phyloP scores from a whole-genome alignment of 75 land plant genomes.

The Picea sitchensis region DNA sequence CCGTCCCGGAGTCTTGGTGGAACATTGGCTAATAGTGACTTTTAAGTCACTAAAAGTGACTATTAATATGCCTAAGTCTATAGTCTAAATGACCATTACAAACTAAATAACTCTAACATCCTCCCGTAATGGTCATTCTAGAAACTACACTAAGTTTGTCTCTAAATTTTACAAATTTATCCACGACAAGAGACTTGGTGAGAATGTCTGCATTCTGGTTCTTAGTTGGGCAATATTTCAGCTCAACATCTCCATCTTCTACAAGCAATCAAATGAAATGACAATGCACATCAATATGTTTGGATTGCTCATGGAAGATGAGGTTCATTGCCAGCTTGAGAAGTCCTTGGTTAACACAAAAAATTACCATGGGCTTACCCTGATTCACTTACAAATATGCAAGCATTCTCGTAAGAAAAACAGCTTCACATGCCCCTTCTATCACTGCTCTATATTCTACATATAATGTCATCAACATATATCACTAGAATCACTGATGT shows the following conservation, averaged over 20 bases:
- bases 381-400: neutral
- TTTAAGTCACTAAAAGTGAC: too few species aligned
- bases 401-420: neutral
- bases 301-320: too few species aligned
- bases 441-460: neutral
- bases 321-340: neutral
- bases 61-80: too few species aligned
- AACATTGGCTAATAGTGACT: too few species aligned
- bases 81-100: too few species aligned
- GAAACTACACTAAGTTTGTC: neutral
- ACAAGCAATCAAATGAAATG: too few species aligned
- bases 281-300: too few species aligned
- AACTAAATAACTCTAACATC: neutral
- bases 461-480: neutral
- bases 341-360: neutral
- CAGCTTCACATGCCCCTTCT: neutral
- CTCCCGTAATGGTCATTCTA: conserved; percentile 1
- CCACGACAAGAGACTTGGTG: neutral
- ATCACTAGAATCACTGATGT: too few species aligned
- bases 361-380: neutral
- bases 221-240: conserved; percentile 1
- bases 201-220: neutral
- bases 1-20: too few species aligned
- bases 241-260: too few species aligned
- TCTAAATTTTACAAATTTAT: neutral